Percentiles rank a stretch among this genome's conserved stretches.
These are phyloP conservation scores for Colletotrichum chrysophilum DNA, from an alignment of 2,329 filamentous ascomycete genomes.

Conservation along the genomic window DNA sequence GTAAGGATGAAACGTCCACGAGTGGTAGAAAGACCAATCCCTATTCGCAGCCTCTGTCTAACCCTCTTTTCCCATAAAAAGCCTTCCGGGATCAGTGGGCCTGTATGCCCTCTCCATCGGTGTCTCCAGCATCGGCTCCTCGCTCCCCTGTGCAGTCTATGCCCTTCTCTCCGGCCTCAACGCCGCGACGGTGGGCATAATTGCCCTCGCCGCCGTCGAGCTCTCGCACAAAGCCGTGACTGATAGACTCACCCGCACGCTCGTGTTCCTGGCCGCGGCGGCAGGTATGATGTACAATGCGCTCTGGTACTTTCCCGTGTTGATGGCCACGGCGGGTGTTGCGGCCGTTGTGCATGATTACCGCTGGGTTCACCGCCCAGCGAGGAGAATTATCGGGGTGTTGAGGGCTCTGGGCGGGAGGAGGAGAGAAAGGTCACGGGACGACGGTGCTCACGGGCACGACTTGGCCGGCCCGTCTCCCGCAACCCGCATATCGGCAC, in stretches of 20 bases:
- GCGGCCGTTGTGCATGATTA: conserved; percentile 59
- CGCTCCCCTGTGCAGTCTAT: conserved; percentile 64
- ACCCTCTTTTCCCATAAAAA: conserved; percentile 26
- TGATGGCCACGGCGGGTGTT: conserved; percentile 60
- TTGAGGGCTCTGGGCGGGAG: not conserved
- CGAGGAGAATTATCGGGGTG: conserved; percentile 18
- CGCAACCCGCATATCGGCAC: not conserved
- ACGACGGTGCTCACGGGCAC: not conserved
- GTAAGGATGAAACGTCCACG: conserved; percentile 32
- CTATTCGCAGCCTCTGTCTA: not conserved
- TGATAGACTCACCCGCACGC: conserved; percentile 61
- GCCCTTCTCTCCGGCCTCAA: conserved; percentile 71
- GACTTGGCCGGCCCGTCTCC: not conserved
- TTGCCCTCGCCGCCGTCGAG: conserved; percentile 69
- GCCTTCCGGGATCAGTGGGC: conserved; percentile 67
- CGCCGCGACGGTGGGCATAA: conserved; percentile 69
- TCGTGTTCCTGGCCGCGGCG: conserved; percentile 65
- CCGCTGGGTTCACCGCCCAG: conserved; percentile 47
- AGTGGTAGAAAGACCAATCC: not conserved
- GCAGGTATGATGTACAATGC: conserved; percentile 70
- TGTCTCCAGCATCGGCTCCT: conserved; percentile 59
- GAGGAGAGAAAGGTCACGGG: not conserved
- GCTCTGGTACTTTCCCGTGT: conserved; percentile 71
- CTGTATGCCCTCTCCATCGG: conserved; percentile 70
- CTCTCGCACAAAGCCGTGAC: conserved; percentile 68